Evolutionary conservation across 1,139 yeast genomes (phyloP).

Genomic region (Magnusiomyces fungicola): DNA sequence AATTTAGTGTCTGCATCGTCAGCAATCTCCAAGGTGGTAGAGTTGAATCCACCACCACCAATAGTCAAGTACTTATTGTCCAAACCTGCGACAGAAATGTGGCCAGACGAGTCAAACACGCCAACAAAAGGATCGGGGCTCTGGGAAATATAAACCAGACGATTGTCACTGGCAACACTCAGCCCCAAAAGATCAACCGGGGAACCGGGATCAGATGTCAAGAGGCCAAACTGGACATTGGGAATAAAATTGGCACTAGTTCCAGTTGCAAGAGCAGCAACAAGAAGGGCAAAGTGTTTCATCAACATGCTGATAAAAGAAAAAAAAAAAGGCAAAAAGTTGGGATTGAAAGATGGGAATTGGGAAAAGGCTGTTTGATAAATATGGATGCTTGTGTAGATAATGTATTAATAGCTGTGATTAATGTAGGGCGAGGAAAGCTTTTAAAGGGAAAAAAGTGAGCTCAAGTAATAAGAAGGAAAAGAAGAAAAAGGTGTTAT

Average conservation of each 20-base stretch:
- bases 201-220: neutral
- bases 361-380: neutral
- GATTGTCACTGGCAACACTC: neutral
- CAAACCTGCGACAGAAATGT: neutral
- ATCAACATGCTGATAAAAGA: neutral
- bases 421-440: neutral
- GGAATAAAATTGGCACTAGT: neutral
- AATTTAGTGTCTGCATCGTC: neutral
- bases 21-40: neutral
- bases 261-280: neutral
- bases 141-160: neutral
- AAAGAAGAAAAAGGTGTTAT: too few relatives aligned
- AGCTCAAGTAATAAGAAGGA: neutral
- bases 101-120: neutral
- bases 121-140: slow-evolving; percentile 2
- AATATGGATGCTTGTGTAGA: neutral
- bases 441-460: neutral
- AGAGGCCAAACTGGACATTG: slow-evolving; percentile 2
- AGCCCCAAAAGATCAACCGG: neutral
- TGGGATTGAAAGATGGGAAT: neutral
- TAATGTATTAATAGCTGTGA: neutral
- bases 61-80: neutral
- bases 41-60: slow-evolving; percentile 3
- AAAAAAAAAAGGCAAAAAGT: neutral
- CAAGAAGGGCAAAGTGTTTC: neutral